Conservation (phyloP, 2,329 filamentous ascomycete species). For the Fusarium tjaetaba region DNA sequence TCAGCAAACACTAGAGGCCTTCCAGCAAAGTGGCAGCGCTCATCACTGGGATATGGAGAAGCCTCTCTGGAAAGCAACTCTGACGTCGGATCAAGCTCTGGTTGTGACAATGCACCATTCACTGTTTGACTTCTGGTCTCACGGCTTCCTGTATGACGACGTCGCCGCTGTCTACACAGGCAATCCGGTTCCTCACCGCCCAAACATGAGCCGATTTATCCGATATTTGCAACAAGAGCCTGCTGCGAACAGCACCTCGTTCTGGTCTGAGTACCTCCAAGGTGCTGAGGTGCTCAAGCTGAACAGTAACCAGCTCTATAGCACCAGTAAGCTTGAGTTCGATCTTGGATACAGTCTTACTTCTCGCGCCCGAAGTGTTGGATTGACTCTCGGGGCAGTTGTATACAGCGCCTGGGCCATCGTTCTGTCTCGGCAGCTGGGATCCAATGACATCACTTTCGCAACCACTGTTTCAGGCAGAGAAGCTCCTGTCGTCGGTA, state of each 20-base stretch:
- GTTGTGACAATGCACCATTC: conserved; percentile 48
- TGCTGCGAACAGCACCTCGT: background rate
- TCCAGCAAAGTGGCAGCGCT: background rate
- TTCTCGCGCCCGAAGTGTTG: background rate
- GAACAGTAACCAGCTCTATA: background rate
- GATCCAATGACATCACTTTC: conserved; percentile 18
- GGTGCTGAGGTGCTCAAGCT: background rate
- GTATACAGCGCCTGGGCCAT: conserved; percentile 35
- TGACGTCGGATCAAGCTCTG: conserved; percentile 4
- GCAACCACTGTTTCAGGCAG: conserved; percentile 30
- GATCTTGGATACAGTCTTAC: background rate
- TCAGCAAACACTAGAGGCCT: background rate
- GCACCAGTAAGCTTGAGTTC: background rate
- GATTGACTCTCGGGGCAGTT: conserved; percentile 9
- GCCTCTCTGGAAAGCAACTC: background rate
- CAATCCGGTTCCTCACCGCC: background rate
- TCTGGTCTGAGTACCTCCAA: conserved; percentile 7
- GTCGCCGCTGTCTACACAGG: conserved; percentile 8
- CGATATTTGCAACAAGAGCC: background rate
- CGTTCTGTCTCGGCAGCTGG: conserved; percentile 3
- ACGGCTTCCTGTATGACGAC: conserved; percentile 44
- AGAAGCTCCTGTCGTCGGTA: conserved; percentile 17
- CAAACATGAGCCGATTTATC: background rate
- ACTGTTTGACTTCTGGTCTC: conserved; percentile 49
- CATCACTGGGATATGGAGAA: background rate